Evolutionary conservation across 805 yeast genomes (phyloP).

Genomic region (Metschnikowia dekortorum): DNA sequence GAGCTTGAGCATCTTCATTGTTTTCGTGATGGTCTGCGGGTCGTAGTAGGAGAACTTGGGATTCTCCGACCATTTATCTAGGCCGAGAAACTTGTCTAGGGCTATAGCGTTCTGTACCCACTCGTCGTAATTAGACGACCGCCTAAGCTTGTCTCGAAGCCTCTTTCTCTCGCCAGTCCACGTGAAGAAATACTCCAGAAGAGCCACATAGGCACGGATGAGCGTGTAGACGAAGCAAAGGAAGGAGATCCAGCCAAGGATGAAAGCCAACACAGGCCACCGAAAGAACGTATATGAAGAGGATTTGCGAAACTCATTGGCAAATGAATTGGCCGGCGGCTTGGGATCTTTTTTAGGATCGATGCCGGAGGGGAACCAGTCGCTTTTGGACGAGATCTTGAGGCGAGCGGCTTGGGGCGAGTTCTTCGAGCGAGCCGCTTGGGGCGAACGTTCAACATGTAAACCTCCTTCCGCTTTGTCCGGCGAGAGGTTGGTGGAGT

Average conservation of each 20-base stretch:
- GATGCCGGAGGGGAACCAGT: slow-evolving; percentile 25
- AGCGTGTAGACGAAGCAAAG: slow-evolving; percentile 47
- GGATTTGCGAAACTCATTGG: slow-evolving; percentile 37
- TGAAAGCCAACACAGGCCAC: slow-evolving; percentile 58
- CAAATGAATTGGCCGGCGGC: slow-evolving; percentile 12
- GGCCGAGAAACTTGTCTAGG: slow-evolving; percentile 53
- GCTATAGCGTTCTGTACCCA: slow-evolving; percentile 57
- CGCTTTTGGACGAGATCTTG: slow-evolving; percentile 21
- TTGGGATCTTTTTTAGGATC: slow-evolving; percentile 4
- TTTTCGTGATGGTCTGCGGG: slow-evolving; percentile 51
- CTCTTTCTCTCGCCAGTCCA: slow-evolving; percentile 56
- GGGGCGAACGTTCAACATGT: background rate
- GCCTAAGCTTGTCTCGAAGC: slow-evolving; percentile 47
- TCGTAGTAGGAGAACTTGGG: slow-evolving; percentile 66
- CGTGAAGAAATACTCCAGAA: slow-evolving; percentile 54
- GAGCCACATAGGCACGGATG: slow-evolving; percentile 57
- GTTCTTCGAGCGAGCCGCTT: background rate
- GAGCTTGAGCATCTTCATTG: slow-evolving; percentile 38
- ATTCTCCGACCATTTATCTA: slow-evolving; percentile 61
- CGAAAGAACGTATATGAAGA: slow-evolving; percentile 43
- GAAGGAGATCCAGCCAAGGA: slow-evolving; percentile 50
- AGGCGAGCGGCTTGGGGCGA: slow-evolving; percentile 11
- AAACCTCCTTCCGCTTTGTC: background rate
- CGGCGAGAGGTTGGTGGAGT: background rate
- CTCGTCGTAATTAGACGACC: slow-evolving; percentile 50